Conservation (phyloP, 2,329 filamentous ascomycete genomes). For the Aspergillus sp. region DNA sequence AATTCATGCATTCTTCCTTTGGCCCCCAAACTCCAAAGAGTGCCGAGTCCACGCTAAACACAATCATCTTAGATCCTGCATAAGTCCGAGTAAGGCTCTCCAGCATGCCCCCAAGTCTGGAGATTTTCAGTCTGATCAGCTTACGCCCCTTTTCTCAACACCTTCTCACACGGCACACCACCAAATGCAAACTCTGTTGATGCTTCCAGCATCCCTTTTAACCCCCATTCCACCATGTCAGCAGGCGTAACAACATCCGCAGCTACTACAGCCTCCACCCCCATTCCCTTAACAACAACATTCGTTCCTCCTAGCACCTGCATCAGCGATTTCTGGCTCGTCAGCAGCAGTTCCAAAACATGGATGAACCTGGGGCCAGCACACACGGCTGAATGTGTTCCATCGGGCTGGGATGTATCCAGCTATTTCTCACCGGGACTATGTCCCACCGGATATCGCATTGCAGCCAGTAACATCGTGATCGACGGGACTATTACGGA, state of each 20-base stretch:
- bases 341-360: constrained; percentile 1
- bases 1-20: background rate
- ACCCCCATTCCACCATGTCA: background rate
- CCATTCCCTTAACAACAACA: background rate
- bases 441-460: background rate
- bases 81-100: background rate
- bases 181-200: background rate
- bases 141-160: background rate
- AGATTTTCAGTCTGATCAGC: background rate
- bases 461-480: background rate
- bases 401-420: background rate
- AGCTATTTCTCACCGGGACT: background rate
- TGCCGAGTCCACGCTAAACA: background rate
- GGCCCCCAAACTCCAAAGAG: background rate
- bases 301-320: background rate
- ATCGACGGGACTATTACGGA: background rate
- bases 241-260: background rate
- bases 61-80: background rate
- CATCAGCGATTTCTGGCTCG: background rate
- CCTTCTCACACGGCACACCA: background rate
- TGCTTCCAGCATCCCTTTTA: background rate
- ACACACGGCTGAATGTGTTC: background rate
- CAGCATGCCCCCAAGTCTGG: background rate
- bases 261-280: background rate
- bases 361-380: constrained; percentile 1